These are phyloP conservation scores for Starmerella kuoi DNA, from an alignment of 805 yeast species.

Conservation along the genomic window DNA sequence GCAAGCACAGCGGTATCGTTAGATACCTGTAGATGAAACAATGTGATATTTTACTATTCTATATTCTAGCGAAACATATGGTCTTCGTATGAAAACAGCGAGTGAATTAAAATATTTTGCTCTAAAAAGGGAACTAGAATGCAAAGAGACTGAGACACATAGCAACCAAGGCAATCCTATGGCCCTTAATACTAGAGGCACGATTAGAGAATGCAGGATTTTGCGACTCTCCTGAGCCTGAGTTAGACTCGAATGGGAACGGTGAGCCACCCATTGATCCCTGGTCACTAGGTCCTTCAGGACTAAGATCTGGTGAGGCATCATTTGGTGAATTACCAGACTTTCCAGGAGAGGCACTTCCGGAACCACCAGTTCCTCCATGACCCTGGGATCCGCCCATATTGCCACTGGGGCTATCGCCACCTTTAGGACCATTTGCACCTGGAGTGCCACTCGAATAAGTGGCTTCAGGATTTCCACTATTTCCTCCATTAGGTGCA, in stretches of 20 bases:
- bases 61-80: no score
- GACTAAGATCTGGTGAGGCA: no score
- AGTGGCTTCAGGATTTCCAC: conserved; percentile 1
- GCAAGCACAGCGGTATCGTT: no score
- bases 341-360: no score
- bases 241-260: background rate
- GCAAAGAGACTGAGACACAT: background rate
- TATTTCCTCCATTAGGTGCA: background rate
- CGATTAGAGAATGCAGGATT: background rate
- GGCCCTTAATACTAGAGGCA: background rate
- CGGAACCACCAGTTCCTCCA: conserved; percentile 1
- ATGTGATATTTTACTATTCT: no score
- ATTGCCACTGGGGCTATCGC: background rate
- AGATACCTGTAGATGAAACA: no score
- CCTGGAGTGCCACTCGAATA: background rate
- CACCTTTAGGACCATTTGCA: background rate
- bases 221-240: background rate
- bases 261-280: background rate
- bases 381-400: conserved; percentile 1
- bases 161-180: background rate
- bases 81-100: no score
- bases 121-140: no score
- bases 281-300: no score
- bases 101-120: no score
- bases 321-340: no score